Evolutionary conservation across 176 grass and related monocot genomes (phyloP).

Genomic region (Carex myosuroides): DNA sequence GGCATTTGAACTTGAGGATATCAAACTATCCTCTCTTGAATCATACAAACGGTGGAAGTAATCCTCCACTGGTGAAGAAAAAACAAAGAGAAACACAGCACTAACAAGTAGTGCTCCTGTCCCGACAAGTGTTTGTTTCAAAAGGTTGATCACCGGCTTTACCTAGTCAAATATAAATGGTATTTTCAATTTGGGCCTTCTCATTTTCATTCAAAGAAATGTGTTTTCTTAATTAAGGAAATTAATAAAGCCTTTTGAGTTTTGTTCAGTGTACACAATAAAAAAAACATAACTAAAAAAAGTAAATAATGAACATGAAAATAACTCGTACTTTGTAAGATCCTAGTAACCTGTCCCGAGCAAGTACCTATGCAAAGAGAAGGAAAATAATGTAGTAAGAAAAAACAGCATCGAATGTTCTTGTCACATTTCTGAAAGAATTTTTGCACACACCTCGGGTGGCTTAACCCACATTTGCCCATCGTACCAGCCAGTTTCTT

Average conservation of each 20-base stretch:
- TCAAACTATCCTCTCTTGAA: constrained; percentile 12
- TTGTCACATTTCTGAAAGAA: not conserved
- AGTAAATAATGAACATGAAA: not conserved
- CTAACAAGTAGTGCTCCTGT: constrained; percentile 71
- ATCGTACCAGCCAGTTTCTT: constrained; percentile 98
- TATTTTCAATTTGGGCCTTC: not conserved
- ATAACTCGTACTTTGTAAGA: constrained; percentile 60
- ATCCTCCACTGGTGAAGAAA: constrained; percentile 60
- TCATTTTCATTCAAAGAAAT: not conserved
- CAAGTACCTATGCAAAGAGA: constrained; percentile 48
- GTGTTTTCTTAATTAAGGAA: not conserved
- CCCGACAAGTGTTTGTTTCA: constrained; percentile 92
- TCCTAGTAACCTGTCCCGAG: constrained; percentile 86
- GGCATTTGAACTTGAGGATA: constrained; percentile 32
- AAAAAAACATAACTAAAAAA: not conserved
- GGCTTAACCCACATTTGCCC: constrained; percentile 98
- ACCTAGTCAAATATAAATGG: constrained; percentile 38
- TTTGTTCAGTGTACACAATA: too few relatives aligned
- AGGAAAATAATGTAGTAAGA: not conserved
- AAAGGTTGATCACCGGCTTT: constrained; percentile 80
- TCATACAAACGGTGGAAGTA: constrained; percentile 48
- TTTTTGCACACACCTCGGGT: constrained; percentile 45
- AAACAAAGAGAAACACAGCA: constrained; percentile 59
- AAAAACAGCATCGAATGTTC: not conserved
- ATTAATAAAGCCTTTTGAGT: not conserved